Evolutionary conservation across 192 early-diverging fungal species (phyloP).

Genomic region (Dimargaris cristalligena): DNA sequence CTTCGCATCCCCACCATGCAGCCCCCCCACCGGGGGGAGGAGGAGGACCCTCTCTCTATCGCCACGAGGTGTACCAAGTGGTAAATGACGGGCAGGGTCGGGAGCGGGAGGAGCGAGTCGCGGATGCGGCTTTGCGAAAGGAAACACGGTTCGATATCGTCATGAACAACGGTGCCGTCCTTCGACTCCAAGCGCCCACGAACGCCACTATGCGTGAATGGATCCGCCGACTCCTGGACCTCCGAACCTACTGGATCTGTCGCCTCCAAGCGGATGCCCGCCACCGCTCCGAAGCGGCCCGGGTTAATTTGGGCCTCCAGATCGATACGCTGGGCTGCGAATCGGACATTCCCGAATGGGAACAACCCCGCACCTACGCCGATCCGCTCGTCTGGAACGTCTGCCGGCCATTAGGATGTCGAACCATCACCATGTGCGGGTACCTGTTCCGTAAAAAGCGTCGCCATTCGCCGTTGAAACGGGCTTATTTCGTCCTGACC

Average conservation of each 20-base stretch:
- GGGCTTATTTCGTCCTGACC: slow-evolving; percentile 27
- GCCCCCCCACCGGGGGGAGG: too few relatives aligned
- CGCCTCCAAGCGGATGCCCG: slow-evolving; percentile 19
- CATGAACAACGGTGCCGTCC: slow-evolving; percentile 17
- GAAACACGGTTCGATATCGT: slow-evolving; percentile 18
- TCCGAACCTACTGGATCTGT: slow-evolving; percentile 25
- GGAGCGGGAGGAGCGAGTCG: neutral
- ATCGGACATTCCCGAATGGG: slow-evolving; percentile 7
- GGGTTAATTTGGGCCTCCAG: neutral
- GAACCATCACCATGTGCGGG: slow-evolving; percentile 22
- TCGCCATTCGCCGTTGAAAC: slow-evolving; percentile 24
- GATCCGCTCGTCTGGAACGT: slow-evolving; percentile 27
- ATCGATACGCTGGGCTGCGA: slow-evolving; percentile 8
- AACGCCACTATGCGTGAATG: slow-evolving; percentile 24
- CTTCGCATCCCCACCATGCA: too few relatives aligned
- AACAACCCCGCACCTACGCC: slow-evolving; percentile 14
- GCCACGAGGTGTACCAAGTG: neutral
- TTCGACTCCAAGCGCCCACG: slow-evolving; percentile 22
- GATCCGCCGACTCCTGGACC: slow-evolving; percentile 20
- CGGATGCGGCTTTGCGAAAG: neutral
- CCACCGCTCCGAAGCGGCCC: slow-evolving; percentile 5
- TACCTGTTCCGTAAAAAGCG: slow-evolving; percentile 27
- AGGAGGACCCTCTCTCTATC: neutral
- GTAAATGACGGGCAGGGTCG: neutral
- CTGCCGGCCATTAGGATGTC: slow-evolving; percentile 25